These are phyloP conservation scores for Hypomyces perniciosus DNA, from an alignment of 2,329 filamentous ascomycete species.

Conservation along the genomic window DNA sequence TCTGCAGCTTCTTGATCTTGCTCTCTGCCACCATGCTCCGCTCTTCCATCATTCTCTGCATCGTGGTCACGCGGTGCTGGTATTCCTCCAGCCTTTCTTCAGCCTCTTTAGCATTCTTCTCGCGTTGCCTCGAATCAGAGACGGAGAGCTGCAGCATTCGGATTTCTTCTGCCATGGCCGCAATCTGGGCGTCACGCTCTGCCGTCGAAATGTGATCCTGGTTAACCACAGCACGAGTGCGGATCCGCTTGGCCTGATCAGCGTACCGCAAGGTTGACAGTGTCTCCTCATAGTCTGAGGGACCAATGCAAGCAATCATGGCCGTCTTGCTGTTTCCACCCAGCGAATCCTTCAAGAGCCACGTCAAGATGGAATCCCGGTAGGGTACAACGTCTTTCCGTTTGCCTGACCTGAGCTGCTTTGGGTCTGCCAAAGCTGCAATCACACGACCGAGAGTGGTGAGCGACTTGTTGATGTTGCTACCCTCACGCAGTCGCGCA, in stretches of 20 bases:
- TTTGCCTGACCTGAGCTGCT: constrained; percentile 52
- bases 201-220: constrained; percentile 90
- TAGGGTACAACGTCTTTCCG: constrained; percentile 72
- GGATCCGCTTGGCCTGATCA: constrained; percentile 95
- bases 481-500: constrained; percentile 82
- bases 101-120: constrained; percentile 70
- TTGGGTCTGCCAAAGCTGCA: constrained; percentile 73
- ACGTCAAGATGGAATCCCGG: constrained; percentile 74
- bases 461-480: constrained; percentile 98
- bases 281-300: constrained; percentile 94
- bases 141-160: constrained; percentile 73
- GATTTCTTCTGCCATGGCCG: constrained; percentile 93
- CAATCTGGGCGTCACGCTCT: constrained; percentile 89
- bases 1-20: constrained; percentile 85
- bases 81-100: constrained; percentile 90
- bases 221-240: constrained; percentile 89
- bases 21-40: constrained; percentile 82
- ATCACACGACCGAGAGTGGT: constrained; percentile 95
- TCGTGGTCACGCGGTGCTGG: constrained; percentile 78
- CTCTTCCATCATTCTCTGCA: constrained; percentile 97
- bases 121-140: constrained; percentile 57
- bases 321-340: constrained; percentile 97
- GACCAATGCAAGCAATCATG: constrained; percentile 97
- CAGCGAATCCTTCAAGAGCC: constrained; percentile 91
- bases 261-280: constrained; percentile 93